Base-by-base conservation (phyloP, 495 filamentous ascomycete genomes). In the Apodospora peruviana region DNA sequence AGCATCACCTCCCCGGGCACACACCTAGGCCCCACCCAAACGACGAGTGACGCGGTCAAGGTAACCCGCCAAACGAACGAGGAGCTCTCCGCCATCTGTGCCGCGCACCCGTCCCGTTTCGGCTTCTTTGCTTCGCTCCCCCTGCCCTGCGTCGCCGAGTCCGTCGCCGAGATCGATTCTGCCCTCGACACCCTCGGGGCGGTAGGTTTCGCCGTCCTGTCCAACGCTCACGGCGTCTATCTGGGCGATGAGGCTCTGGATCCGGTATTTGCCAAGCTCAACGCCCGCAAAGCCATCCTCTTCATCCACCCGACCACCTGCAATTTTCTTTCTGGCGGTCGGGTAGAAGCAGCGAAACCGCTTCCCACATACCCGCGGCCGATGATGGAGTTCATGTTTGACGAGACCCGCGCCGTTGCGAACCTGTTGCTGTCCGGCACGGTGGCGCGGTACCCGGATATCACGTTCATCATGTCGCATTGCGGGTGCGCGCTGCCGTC, bases 301-400 rank as follows among this genome's bases (percentile, higher is more conserved):
- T 40, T 40, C 18, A 40, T 40, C 37, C 37, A 40, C 37, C 37
- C 37, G 2, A 40, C 37, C 2, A 40, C 37, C 2, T 40, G 37
- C 37, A 40, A 40, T 17, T 8, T 40, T 18, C 27, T 32, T 32
- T 14, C 7, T 7, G 27, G 14, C 14, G 27, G 27, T 14, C 7
- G 14, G 7, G 27, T 7, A 7, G 27, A 14, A 14, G 36, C 36
- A 10, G 36, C 8, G n/a, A 40, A 40, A 8, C 37, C 37, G 8
- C 37, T 40, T 1, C 9, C n/a, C 9, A 20, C 14, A 10, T 20
- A 40, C 37, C 37, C 37, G n/a, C 14, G 37, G 18, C 37, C 37
- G 14, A 40, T 40, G 37, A 40, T 40, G 37, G 37, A 40, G 18
- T 40, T 40, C 37, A 40, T 40, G 37, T 40, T 40, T 18, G 37